These are phyloP conservation scores for Chalaropsis thielavioides DNA, from an alignment of 2,329 filamentous ascomycete genomes.

Conservation along the genomic window DNA sequence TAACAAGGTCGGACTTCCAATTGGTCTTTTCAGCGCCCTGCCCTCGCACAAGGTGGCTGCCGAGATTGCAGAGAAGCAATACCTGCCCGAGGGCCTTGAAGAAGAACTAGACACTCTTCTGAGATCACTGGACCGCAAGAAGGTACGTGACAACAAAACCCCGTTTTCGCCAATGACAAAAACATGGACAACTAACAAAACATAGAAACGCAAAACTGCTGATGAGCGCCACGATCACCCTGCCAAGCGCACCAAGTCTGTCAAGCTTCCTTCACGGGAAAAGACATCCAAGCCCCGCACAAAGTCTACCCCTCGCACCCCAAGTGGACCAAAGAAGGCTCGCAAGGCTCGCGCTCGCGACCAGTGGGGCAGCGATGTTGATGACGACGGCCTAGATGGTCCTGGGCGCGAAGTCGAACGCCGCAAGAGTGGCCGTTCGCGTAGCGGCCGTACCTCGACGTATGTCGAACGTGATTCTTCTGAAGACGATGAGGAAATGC, in stretches of 20 bases:
- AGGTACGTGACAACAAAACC: constrained; percentile 30
- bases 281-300: constrained; percentile 25
- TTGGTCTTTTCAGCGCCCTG: constrained; percentile 61
- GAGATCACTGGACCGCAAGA: constrained; percentile 56
- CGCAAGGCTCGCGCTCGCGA: constrained; percentile 11
- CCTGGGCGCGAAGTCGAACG: constrained; percentile 28
- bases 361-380: constrained; percentile 16
- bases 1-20: constrained; percentile 65
- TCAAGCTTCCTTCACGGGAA: constrained; percentile 21
- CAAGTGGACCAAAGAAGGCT: constrained; percentile 7
- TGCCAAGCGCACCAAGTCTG: constrained; percentile 24
- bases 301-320: neutral
- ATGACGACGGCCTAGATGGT: constrained; percentile 5
- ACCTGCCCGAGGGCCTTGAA: constrained; percentile 61
- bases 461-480: constrained; percentile 44
- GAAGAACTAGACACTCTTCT: constrained; percentile 59
- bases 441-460: constrained; percentile 25
- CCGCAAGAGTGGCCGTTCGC: constrained; percentile 41
- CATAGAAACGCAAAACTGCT: constrained; percentile 42
- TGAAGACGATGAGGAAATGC: constrained; percentile 47
- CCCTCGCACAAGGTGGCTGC: constrained; percentile 66
- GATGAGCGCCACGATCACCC: constrained; percentile 35
- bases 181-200: neutral
- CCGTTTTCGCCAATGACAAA: neutral
- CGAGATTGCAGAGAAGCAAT: constrained; percentile 74